Evolutionary conservation across 2,329 filamentous ascomycete species (phyloP).

Genomic region (Emergomyces pasteurianus): DNA sequence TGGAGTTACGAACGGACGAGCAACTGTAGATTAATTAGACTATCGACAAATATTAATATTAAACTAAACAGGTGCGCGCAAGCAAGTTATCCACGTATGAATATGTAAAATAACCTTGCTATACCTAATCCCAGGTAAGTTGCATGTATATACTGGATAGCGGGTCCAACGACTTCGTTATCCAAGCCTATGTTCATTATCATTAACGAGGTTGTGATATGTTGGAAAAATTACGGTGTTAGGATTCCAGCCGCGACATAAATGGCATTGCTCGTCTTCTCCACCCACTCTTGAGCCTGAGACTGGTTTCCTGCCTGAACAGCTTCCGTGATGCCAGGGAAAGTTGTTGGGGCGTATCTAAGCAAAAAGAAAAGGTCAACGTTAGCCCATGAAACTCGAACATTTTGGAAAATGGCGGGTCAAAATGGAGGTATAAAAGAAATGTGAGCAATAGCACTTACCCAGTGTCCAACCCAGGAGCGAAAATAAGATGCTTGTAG

Average conservation of each 20-base stretch:
- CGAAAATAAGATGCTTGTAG: constrained; percentile 37
- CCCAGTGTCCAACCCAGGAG: constrained; percentile 32
- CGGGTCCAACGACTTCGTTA: background rate
- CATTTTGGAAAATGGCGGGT: no score
- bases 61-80: background rate
- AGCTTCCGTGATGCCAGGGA: constrained; percentile 17
- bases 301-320: constrained; percentile 15
- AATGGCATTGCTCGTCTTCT: constrained; percentile 14
- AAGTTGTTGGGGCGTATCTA: constrained; percentile 16
- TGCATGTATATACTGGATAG: background rate
- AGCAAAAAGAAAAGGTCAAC: background rate
- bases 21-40: background rate
- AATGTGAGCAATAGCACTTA: constrained; percentile 1
- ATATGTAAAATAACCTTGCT: background rate
- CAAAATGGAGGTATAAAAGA: background rate
- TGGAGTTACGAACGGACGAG: background rate
- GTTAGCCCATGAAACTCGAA: background rate
- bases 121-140: background rate
- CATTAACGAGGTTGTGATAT: background rate
- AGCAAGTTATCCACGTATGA: background rate
- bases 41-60: background rate
- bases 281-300: constrained; percentile 15
- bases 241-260: constrained; percentile 14
- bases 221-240: constrained; percentile 1
- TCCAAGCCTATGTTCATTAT: background rate